Percentiles rank a stretch among this genome's conserved stretches.
phyloP scores from a whole-genome alignment of 352 stramenopile genomes.

The Phytophthora cryptogea region DNA sequence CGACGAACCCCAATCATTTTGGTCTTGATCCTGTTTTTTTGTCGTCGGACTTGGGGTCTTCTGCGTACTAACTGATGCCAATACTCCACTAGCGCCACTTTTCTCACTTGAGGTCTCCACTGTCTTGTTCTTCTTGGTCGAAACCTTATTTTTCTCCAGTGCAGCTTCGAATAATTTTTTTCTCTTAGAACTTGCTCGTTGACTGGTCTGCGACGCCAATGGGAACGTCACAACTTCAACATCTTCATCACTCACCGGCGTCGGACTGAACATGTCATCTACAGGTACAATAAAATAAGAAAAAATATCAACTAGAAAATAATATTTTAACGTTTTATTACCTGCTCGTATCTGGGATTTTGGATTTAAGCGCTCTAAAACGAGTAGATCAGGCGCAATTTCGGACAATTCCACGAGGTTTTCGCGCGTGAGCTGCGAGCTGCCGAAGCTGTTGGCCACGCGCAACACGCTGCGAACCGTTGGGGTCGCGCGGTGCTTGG shows the following conservation, averaged over 20 bases:
- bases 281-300: background rate
- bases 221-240: slow-evolving; percentile 68
- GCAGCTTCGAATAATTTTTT: slow-evolving; percentile 60
- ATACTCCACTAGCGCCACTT: background rate
- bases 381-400: slow-evolving; percentile 54
- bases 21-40: background rate
- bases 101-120: slow-evolving; percentile 1
- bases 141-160: slow-evolving; percentile 22
- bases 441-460: slow-evolving; percentile 66
- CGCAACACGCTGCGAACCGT: slow-evolving; percentile 61
- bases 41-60: slow-evolving; percentile 4
- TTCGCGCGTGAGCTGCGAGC: slow-evolving; percentile 32
- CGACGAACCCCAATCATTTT: slow-evolving; percentile 34
- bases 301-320: background rate
- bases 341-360: slow-evolving; percentile 2
- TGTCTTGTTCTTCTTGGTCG: background rate
- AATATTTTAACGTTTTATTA: background rate
- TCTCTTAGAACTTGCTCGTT: slow-evolving; percentile 60
- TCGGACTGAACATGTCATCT: slow-evolving; percentile 54
- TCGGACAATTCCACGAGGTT: slow-evolving; percentile 50
- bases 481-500: slow-evolving; percentile 43
- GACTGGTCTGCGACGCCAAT: slow-evolving; percentile 54
- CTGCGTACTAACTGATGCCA: background rate
- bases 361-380: slow-evolving; percentile 27
- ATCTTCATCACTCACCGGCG: slow-evolving; percentile 28